These are phyloP conservation scores for Globisporangium parvum DNA, from an alignment of 352 stramenopile genomes.

Conservation along the genomic window DNA sequence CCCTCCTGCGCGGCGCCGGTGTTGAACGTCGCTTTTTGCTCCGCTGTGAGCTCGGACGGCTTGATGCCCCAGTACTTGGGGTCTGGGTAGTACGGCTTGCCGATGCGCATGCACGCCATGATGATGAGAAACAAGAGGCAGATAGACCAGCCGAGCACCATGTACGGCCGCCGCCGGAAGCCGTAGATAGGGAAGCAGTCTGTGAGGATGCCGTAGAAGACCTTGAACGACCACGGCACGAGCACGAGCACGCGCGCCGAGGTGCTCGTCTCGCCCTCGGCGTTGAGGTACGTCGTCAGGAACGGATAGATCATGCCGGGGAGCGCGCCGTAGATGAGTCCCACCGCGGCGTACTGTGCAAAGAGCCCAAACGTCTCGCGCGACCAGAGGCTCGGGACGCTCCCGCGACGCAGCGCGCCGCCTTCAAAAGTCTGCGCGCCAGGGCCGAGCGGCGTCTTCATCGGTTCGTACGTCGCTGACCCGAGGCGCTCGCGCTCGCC, in stretches of 20 bases:
- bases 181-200: conserved; percentile 50
- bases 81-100: conserved; percentile 40
- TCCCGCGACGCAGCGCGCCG: conserved; percentile 36
- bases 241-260: conserved; percentile 26
- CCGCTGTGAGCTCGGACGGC: conserved; percentile 18
- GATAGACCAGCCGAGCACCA: conserved; percentile 50
- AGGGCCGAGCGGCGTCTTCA: conserved; percentile 10
- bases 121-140: conserved; percentile 35
- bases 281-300: conserved; percentile 43
- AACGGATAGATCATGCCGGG: conserved; percentile 49
- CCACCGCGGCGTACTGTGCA: conserved; percentile 43
- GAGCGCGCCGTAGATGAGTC: conserved; percentile 37
- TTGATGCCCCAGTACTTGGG: conserved; percentile 15
- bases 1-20: conserved; percentile 22
- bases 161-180: conserved; percentile 56
- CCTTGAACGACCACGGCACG: conserved; percentile 57
- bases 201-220: conserved; percentile 56
- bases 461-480: conserved; percentile 4
- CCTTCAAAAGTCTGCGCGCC: conserved; percentile 16
- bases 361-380: conserved; percentile 34
- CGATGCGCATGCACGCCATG: conserved; percentile 36
- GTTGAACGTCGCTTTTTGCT: conserved; percentile 26
- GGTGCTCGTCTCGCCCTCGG: conserved; percentile 19
- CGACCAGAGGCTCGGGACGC: conserved; percentile 23
- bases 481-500: neutral